Evolutionary conservation across 1,284 basidiomycete genomes (phyloP), one percentile per base, ranked within the genome.

Genomic region (Omphalotus olearius): DNA sequence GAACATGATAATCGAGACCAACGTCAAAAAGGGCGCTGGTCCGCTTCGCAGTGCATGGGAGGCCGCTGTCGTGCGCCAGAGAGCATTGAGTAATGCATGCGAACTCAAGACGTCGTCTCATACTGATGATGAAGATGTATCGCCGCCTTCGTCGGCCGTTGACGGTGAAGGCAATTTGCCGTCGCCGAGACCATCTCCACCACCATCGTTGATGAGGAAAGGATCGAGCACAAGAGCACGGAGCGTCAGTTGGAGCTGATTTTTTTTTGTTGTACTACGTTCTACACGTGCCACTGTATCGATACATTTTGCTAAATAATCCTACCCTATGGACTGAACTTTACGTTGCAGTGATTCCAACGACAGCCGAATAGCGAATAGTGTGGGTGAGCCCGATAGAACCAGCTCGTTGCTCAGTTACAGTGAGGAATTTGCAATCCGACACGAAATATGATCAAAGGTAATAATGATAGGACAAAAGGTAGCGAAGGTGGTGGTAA

Each of bases 1-100:
- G 62, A 70, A 79, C 37, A 73, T 87, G 61, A 66, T 86, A 45
- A 73, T 88, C 6, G 85, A 88, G 66, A 69, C 69, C 36, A 76
- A 75, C 57, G 66, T 88, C 26, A 77, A 72, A 63, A 71, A 68
- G 50, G 73, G 80, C 30, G 69, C 60, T 0, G 82, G 80, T 3
- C 82, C 82, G 13, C 68, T 85, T 50, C 64, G 67, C 58, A 74
- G 60, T 33, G 74, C 70, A 10, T 82, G 80, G 76, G 70, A 79
- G 50, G 63, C 14, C n/a, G 54, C 54, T 17, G 36, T 55, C 16
- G 26, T 30, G 33, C 40, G 47, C 13, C 16, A 37, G 40, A 48
- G 54, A 36, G 45, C 37, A 11, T 41, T 28, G 6, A 48, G 39
- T 28, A 40, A 51, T 9, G 35, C 37, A 26, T 18, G 35, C 40